A percentile compares a stretch with the other conserved stretches of the same genome.
These are phyloP conservation scores for Hortaea werneckii DNA, from an alignment of 2,329 filamentous ascomycete genomes.

Conservation along the genomic window DNA sequence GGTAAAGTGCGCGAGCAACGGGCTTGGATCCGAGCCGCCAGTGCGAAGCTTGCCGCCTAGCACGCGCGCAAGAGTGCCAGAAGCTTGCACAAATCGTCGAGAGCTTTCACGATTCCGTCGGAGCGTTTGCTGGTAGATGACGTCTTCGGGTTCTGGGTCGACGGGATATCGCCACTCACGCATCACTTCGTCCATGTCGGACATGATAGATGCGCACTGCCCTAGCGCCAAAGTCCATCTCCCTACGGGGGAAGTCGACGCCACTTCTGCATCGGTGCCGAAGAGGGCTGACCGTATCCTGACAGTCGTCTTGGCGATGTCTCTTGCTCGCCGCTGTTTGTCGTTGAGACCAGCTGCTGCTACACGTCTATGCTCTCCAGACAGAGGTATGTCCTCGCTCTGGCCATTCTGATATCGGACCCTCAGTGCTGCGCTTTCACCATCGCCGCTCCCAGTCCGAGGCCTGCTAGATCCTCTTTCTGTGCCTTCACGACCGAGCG, in stretches of 20 bases:
- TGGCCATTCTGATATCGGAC: conserved; percentile 52
- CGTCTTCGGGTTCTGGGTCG: conserved; percentile 42
- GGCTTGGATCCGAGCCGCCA: conserved; percentile 8
- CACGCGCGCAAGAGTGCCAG: conserved; percentile 46
- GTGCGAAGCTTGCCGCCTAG: conserved; percentile 45
- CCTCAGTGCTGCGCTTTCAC: conserved; percentile 39
- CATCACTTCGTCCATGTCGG: conserved; percentile 47
- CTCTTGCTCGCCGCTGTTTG: conserved; percentile 43
- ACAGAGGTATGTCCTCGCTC: conserved; percentile 43
- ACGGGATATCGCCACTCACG: conserved; percentile 48
- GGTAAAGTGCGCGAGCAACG: conserved; percentile 16
- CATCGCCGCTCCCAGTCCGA: conserved; percentile 31
- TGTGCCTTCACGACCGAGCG: conserved; percentile 22
- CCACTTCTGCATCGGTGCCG: conserved; percentile 26
- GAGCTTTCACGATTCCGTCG: conserved; percentile 46
- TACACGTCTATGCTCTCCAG: neutral
- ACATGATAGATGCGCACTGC: conserved; percentile 34
- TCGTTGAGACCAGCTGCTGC: conserved; percentile 35
- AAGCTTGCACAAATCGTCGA: conserved; percentile 52
- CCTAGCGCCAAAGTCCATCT: conserved; percentile 22
- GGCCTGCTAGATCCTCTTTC: conserved; percentile 39
- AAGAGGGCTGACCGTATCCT: conserved; percentile 48
- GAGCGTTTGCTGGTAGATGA: conserved; percentile 46
- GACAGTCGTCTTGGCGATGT: conserved; percentile 46
- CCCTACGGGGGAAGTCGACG: conserved; percentile 16